Conservation (phyloP, 441 rosid species). For the Brassica hybrid region DNA sequence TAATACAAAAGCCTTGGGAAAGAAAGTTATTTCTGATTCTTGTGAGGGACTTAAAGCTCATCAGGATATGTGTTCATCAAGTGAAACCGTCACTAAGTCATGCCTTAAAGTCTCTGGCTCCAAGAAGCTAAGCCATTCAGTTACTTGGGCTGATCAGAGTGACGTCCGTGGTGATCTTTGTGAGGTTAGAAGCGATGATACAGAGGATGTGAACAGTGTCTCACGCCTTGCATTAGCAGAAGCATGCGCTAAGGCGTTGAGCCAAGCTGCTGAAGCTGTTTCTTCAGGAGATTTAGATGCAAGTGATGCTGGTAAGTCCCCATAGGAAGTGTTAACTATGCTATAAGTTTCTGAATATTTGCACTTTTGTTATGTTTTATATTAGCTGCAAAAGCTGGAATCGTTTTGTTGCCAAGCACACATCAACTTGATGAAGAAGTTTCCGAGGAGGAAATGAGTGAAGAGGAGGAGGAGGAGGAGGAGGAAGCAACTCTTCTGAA, state of each 20-base stretch:
- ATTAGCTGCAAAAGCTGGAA: conserved; percentile 80
- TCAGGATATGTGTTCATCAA: conserved; percentile 42
- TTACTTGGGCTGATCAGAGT: conserved; percentile 83
- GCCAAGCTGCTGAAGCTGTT: conserved; percentile 80
- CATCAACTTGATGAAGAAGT: conserved; percentile 46
- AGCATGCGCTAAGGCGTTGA: conserved; percentile 79
- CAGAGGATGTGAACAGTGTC: conserved; percentile 43
- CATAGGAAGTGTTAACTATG: conserved; percentile 17
- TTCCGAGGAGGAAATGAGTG: conserved; percentile 34
- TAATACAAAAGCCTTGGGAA: conserved; percentile 39
- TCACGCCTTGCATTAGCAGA: conserved; percentile 71
- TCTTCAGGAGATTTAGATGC: conserved; percentile 63
- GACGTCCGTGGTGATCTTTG: conserved; percentile 52
- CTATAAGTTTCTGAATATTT: conserved; percentile 1
- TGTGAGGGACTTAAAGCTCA: conserved; percentile 32
- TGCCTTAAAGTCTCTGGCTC: conserved; percentile 68
- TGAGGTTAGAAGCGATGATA: conserved; percentile 49
- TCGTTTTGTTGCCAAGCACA: conserved; percentile 63
- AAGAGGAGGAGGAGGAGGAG: conserved; percentile 49
- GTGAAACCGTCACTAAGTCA: conserved; percentile 57
- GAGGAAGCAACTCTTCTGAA: conserved; percentile 55
- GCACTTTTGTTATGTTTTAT: conserved; percentile 22
- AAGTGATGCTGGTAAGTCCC: conserved; percentile 65
- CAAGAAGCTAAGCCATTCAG: conserved; percentile 58
- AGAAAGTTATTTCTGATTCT: conserved; percentile 33